Evolutionary conservation across 169 alveolate species (phyloP), one percentile per base, ranked within the genome.

Genomic region (Plasmodium cynomolgi): DNA sequence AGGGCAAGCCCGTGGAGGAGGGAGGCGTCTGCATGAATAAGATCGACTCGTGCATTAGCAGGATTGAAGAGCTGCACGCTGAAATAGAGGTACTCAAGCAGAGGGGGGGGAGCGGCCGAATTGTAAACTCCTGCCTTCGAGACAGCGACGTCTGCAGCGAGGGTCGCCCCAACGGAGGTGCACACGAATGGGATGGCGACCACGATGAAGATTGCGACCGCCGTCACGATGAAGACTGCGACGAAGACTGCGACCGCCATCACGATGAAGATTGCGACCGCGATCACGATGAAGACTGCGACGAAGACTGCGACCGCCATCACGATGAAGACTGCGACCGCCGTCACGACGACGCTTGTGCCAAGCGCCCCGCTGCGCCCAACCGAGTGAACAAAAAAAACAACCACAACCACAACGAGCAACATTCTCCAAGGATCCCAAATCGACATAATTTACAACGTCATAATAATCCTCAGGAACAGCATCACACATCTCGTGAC

Each of bases 1-100:
- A 39, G 9, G 44, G 15, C 11, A 84, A 84, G 8, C 3, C 23
- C 41, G 11, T 23, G 0, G 26, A 71, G 17, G 37, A 37, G 58
- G 75, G 31, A 26, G 15, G n/a, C 1, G 31, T 4, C 44, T 4
- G 23, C 44, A 82, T 11, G 26, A 17, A 84, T 8, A 62, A 54
- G 56, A 84, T 84, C 29, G 80, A 84, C 33, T 44, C 17, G 20
- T 84, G 93, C 39, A 84, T 84, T 3, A 72, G 56, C 9, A 73
- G 39, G 26, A 84, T 73, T 29, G 68, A 74, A 20, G 79, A 84
- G 41, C 17, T 84, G 37, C 77, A 84, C 39, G 79, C 77, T 1
- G 93, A 84, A 50, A 74, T 84, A 31, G 26, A 74, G 9, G n/a
- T 74, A 8, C 75, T 84, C 26, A 84, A 84, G 62, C 50, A 29